Percentiles rank a stretch among this genome's conserved stretches.
Conservation (phyloP, 1,139 yeast species). For the Lizanozyma gosingica region DNA sequence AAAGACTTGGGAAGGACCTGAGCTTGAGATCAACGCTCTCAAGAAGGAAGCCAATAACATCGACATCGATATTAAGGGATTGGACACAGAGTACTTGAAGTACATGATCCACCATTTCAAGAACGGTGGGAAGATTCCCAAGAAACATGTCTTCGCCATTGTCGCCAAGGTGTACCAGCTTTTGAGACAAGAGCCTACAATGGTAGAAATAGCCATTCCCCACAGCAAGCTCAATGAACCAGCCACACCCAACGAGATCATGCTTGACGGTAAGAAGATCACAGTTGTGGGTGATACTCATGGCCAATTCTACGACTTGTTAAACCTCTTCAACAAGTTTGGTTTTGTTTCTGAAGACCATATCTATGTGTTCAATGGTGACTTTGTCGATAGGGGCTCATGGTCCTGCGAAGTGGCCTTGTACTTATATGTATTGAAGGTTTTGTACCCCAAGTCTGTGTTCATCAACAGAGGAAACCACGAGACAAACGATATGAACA, state of each 20-base stretch:
- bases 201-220: conserved; percentile 52
- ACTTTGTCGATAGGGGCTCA: conserved; percentile 95
- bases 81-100: conserved; percentile 45
- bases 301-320: conserved; percentile 88
- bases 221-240: conserved; percentile 8
- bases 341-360: conserved; percentile 67
- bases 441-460: conserved; percentile 64
- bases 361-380: conserved; percentile 86
- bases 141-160: conserved; percentile 77
- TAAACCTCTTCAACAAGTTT: conserved; percentile 65
- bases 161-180: conserved; percentile 63
- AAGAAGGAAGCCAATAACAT: conserved; percentile 5
- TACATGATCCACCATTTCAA: conserved; percentile 63
- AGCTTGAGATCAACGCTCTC: conserved; percentile 30
- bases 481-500: conserved; percentile 95
- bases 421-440: conserved; percentile 67
- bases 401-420: conserved; percentile 98
- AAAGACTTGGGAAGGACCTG: conserved; percentile 58
- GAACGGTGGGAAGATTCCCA: conserved; percentile 65
- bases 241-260: conserved; percentile 11
- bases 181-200: conserved; percentile 57
- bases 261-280: conserved; percentile 32
- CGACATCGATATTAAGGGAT: conserved; percentile 23
- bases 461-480: conserved; percentile 92
- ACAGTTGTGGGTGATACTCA: conserved; percentile 98